Evolutionary conservation across 2,329 filamentous ascomycete species (phyloP).

Genomic region (Cercospora sp.): DNA sequence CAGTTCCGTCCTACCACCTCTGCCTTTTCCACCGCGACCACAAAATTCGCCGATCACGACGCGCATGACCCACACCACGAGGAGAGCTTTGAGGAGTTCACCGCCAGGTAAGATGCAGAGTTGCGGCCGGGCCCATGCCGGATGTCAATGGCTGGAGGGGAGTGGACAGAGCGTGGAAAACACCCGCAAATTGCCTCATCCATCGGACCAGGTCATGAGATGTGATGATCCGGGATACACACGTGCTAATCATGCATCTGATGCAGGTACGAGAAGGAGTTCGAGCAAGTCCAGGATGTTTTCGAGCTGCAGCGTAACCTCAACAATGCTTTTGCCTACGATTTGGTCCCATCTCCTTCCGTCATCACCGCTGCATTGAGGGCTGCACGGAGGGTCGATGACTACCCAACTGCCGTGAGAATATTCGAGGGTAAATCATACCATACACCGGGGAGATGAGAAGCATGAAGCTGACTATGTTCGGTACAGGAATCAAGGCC

Average conservation of each 20-base stretch:
- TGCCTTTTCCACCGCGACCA: constrained; percentile 56
- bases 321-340: constrained; percentile 99
- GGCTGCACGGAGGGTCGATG: constrained; percentile 93
- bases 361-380: constrained; percentile 89
- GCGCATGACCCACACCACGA: constrained; percentile 68
- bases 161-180: constrained; percentile 4
- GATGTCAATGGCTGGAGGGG: constrained; percentile 22
- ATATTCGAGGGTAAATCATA: constrained; percentile 83
- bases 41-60: constrained; percentile 40
- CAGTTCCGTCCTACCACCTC: constrained; percentile 34
- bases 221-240: constrained; percentile 6
- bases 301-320: constrained; percentile 98
- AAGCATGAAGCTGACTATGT: constrained; percentile 5
- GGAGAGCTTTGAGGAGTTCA: constrained; percentile 99
- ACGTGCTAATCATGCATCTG: constrained; percentile 19
- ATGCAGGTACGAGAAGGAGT: constrained; percentile 97
- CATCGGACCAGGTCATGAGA: constrained; percentile 15
- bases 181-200: constrained; percentile 36
- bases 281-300: constrained; percentile 94
- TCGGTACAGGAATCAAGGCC: constrained; percentile 76
- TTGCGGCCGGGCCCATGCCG: neutral
- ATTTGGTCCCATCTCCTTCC: constrained; percentile 91
- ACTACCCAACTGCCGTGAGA: constrained; percentile 96
- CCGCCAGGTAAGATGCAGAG: constrained; percentile 71
- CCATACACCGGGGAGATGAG: neutral